Evolutionary conservation across 441 rosid genomes (phyloP), one percentile per base, ranked within the genome.

Genomic region (Jatropha multifida): DNA sequence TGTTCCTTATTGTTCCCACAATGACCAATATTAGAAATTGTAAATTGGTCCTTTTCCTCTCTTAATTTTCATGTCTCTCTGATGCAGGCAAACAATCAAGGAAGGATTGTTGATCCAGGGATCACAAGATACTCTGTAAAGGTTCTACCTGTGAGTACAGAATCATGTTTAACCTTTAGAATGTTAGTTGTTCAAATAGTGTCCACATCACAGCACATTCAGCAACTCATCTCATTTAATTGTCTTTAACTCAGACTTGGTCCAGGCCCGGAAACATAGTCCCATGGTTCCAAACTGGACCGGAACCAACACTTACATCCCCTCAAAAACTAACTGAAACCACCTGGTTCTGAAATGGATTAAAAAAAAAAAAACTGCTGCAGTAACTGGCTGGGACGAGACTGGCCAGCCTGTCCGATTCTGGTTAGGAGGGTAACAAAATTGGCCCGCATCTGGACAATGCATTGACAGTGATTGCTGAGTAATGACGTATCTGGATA

Each of bases 101-200:
- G 92, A 78, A 89, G 78, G 86, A 83, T 74, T 55, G 86, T 78
- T 37, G 98, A 93, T 82, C 89, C 91, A 71, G 90, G 80, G 70
- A 62, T 86, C 81, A 90, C 92, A 20, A 91, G 84, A 70, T 95
- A 90, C 63, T 84, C 96, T 26, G 98, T 90, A 20, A 90, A 93
- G 88, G 97, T 93, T 83, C 81, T 93, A 66, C 93, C 97, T 48
- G 97, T 95, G 74, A 90, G 99, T 87, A 81, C 62, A 58, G 17
- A 41, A 49, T 55, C 80, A 60, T 60, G 12, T 72, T 51, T 49
- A 66, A 38, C 44, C 1, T 60, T 52, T 26, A 26, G 68, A 60
- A 4, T 74, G 27, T 20, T 14, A 12, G 13, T 48, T 4, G 68
- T 71, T 37, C 46, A 54, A 40, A 41, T 41, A 20, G 44, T 65